phyloP scores from a whole-genome alignment of 805 yeast species.

The Candida glaebosa region DNA sequence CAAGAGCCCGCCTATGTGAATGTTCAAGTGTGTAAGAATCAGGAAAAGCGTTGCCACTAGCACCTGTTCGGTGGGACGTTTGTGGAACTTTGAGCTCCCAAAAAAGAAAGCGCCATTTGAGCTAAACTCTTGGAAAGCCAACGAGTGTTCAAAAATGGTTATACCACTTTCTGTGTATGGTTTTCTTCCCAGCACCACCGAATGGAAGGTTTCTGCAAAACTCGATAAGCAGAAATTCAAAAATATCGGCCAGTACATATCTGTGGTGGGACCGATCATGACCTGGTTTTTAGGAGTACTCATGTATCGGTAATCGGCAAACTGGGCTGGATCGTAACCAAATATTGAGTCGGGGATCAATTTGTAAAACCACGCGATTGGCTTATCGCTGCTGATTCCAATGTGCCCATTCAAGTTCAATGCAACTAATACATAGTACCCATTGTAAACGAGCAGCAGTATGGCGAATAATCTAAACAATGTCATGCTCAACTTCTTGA shows the following conservation, averaged over 20 bases:
- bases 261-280: constrained; percentile 48
- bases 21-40: constrained; percentile 52
- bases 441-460: constrained; percentile 20
- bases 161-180: constrained; percentile 66
- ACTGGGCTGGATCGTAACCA: constrained; percentile 21
- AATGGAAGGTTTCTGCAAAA: constrained; percentile 62
- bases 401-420: constrained; percentile 23
- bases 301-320: constrained; percentile 25
- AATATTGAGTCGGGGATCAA: constrained; percentile 16
- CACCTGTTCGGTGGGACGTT: constrained; percentile 51
- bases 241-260: constrained; percentile 56
- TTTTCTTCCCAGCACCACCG: constrained; percentile 50
- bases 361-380: constrained; percentile 11
- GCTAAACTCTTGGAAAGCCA: constrained; percentile 72
- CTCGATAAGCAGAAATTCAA: constrained; percentile 57
- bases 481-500: constrained; percentile 19
- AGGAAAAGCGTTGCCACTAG: constrained; percentile 53
- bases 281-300: constrained; percentile 23
- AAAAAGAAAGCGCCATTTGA: constrained; percentile 27
- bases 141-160: constrained; percentile 70
- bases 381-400: constrained; percentile 6
- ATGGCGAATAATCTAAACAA: constrained; percentile 28
- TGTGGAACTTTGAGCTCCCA: constrained; percentile 14
- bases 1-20: constrained; percentile 61
- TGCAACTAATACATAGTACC: constrained; percentile 27